Conservation (phyloP, 1,139 yeast genomes). For the Yamadazyma dushanensis region DNA sequence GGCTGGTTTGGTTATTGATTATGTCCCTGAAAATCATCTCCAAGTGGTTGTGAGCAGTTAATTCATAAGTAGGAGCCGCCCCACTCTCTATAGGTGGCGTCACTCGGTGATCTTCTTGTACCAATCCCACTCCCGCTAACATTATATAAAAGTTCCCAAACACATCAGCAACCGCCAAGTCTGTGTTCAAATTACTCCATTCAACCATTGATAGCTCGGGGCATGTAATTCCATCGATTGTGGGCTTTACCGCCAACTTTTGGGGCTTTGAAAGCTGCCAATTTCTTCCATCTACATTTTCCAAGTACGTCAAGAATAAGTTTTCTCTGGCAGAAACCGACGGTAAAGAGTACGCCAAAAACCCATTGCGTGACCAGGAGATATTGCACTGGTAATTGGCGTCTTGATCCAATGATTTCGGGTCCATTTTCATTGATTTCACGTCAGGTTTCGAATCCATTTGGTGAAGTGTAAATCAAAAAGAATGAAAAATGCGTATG, state of each 20-base stretch:
- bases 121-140: constrained; percentile 45
- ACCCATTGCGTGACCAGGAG: constrained; percentile 77
- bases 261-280: constrained; percentile 68
- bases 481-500: too few relatives aligned
- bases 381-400: too few relatives aligned
- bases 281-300: constrained; percentile 58
- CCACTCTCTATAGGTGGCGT: constrained; percentile 2
- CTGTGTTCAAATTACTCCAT: constrained; percentile 57
- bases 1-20: constrained; percentile 17
- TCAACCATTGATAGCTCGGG: constrained; percentile 35
- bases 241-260: constrained; percentile 39
- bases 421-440: constrained; percentile 1
- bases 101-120: constrained; percentile 19
- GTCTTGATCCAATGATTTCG: constrained; percentile 3
- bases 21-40: constrained; percentile 47
- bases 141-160: constrained; percentile 52
- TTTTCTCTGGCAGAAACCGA: constrained; percentile 22
- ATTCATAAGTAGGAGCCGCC: constrained; percentile 38
- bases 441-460: too few relatives aligned
- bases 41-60: constrained; percentile 47
- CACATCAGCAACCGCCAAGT: constrained; percentile 50
- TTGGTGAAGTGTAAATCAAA: too few relatives aligned
- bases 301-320: constrained; percentile 58
- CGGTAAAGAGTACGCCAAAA: constrained; percentile 58
- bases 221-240: constrained; percentile 19